A percentile compares a stretch with the other conserved stretches of the same genome.
phyloP scores from a whole-genome alignment of 441 rosid species.

The Gossypium lobatum region DNA sequence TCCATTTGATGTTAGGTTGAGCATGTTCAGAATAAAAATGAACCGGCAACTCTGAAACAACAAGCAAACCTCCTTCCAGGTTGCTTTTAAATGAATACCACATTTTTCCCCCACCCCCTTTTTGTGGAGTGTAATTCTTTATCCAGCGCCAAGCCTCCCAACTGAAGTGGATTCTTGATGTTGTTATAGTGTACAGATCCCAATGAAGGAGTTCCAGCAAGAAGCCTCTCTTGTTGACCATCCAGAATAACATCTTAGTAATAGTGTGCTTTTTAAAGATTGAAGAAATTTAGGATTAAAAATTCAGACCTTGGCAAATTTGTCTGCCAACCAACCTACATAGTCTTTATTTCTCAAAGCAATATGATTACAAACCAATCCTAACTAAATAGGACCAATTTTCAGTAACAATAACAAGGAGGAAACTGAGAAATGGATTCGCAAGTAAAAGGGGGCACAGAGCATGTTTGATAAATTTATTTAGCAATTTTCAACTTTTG shows the following conservation, averaged over 20 bases:
- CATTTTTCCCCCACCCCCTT: neutral
- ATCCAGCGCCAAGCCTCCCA: neutral
- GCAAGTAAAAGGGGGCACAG: neutral
- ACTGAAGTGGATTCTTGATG: neutral
- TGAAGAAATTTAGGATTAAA: conserved; percentile 6
- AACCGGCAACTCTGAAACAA: neutral
- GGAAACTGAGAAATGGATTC: neutral
- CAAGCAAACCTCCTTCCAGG: neutral
- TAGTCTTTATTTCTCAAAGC: neutral
- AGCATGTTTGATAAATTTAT: neutral
- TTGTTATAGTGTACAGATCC: neutral
- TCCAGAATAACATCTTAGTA: neutral
- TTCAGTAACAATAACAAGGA: neutral
- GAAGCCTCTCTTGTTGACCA: neutral
- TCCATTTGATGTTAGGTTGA: neutral
- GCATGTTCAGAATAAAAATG: neutral
- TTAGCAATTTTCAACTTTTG: neutral
- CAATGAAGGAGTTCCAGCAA: neutral
- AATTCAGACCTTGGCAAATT: neutral
- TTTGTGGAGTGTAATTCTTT: neutral
- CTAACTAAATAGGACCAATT: neutral
- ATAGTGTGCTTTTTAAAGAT: neutral
- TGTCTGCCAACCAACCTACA: neutral
- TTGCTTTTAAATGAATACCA: neutral
- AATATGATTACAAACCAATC: neutral